Conservation (phyloP, 805 yeast genomes). For the Torulaspora gathmanii region DNA sequence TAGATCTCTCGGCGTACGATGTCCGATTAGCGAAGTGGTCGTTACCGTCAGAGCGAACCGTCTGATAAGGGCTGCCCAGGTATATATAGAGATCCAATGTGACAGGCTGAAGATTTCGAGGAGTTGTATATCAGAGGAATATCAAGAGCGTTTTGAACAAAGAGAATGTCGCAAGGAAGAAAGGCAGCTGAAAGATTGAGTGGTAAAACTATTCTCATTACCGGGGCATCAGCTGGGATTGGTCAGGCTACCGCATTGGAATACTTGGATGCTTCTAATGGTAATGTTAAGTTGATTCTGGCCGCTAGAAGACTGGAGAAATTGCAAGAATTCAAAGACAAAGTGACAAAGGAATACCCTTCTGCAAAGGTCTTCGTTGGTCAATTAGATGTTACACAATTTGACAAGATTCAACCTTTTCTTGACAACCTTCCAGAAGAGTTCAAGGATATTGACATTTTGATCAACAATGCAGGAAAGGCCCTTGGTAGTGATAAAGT, state of each 20-base stretch:
- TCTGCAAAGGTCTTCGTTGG: conserved; percentile 43
- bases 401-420: conserved; percentile 48
- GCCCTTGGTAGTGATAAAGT: conserved; percentile 77
- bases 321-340: conserved; percentile 45
- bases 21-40: background rate
- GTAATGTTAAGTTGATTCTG: conserved; percentile 63
- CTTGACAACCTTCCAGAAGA: conserved; percentile 52
- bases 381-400: conserved; percentile 53
- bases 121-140: too few relatives aligned
- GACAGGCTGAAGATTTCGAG: background rate
- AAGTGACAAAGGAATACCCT: conserved; percentile 47
- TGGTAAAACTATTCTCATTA: conserved; percentile 73
- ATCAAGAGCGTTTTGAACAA: background rate
- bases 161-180: conserved; percentile 57
- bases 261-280: conserved; percentile 70
- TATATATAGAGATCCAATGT: background rate
- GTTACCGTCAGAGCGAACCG: background rate
- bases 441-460: conserved; percentile 59
- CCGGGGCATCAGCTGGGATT: conserved; percentile 97
- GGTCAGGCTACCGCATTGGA: conserved; percentile 90
- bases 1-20: conserved; percentile 4
- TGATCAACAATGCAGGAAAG: conserved; percentile 71
- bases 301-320: conserved; percentile 75
- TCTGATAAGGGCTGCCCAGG: background rate
- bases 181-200: conserved; percentile 77